Base-by-base conservation (phyloP, 2,329 filamentous ascomycete species). In the Phialocephala sp. region DNA sequence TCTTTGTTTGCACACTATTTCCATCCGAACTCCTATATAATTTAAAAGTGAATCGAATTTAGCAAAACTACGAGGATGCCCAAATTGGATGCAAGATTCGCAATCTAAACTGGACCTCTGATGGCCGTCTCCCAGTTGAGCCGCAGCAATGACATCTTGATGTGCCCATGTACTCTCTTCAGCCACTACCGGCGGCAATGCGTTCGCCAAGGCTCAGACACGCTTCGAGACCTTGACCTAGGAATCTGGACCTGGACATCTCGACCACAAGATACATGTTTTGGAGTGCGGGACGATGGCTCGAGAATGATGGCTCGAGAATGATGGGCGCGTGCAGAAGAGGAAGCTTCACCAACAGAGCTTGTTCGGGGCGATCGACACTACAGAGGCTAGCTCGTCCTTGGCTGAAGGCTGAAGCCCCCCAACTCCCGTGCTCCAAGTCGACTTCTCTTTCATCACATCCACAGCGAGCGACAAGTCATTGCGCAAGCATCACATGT, bases 321-420 rank as follows among this genome's bases (percentile, higher is more conserved):
- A 11, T 41, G 15, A 41, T 41, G 3, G 37, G n/a, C n/a, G 37
- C 11, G 37, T 3, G 37, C 37, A 41, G 11, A 41, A 32, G 9
- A 41, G 15, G 37, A 41, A 41, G 37, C 37, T 62, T 56, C 60
- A 62, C 43, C 47, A 39, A 52, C 60, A 56, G 27, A 32, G 27
- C 27, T 32, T 32, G 27, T 32, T 32, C 27, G 27, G 27, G 27
- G 27, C 3, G 27, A 32, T 32, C 27, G 27, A 32, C 6, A 6
- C 27, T 3, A 6, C 27, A 37, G 32, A 35, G 24, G 8, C 6
- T 43, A 15, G 18, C n/a, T 52, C 52, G 15, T 27, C 27, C 18
- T 32, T 32, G 27, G 27, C 27, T 32, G 27, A 32, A 32, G 27
- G 27, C 27, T 32, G 27, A 32, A 32, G 27, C 27, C 27, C 27